phyloP scores from a whole-genome alignment of 805 yeast species.

The Diddensiella santjacobensis region DNA sequence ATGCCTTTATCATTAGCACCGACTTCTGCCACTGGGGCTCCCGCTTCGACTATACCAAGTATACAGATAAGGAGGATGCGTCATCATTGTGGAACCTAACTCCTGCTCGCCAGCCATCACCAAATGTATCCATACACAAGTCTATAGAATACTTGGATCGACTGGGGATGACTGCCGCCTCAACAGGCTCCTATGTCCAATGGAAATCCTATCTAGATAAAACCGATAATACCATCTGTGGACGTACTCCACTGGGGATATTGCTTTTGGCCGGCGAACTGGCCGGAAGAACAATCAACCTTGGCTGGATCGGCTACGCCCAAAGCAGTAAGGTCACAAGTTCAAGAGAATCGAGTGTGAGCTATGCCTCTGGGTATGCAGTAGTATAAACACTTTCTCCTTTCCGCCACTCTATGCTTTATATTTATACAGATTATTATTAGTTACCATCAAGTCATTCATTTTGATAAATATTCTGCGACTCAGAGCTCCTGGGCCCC shows the following conservation, averaged over 20 bases:
- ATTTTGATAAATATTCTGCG: no score
- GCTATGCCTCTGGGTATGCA: conserved; percentile 80
- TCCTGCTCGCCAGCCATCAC: conserved; percentile 12
- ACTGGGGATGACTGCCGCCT: conserved; percentile 60
- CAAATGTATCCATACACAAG: conserved; percentile 53
- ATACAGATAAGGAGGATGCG: conserved; percentile 32
- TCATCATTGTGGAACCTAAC: conserved; percentile 25
- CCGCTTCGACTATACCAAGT: conserved; percentile 56
- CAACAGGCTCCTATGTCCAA: conserved; percentile 48
- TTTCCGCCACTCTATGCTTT: not conserved
- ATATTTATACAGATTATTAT: not conserved
- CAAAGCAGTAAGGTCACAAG: conserved; percentile 60
- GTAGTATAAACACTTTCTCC: no score
- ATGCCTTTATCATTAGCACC: conserved; percentile 74
- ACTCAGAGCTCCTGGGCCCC: no score
- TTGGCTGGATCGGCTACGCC: conserved; percentile 74
- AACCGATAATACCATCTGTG: conserved; percentile 91
- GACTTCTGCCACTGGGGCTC: conserved; percentile 97
- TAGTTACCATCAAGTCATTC: not conserved
- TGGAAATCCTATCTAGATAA: conserved; percentile 65
- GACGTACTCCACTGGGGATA: conserved; percentile 75
- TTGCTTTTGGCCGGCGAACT: conserved; percentile 53
- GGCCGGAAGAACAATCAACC: conserved; percentile 30
- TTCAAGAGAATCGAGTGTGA: conserved; percentile 72
- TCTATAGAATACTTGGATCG: conserved; percentile 74